Conservation (phyloP, 768 basidiomycete genomes). For the Leccinum variicolor region DNA sequence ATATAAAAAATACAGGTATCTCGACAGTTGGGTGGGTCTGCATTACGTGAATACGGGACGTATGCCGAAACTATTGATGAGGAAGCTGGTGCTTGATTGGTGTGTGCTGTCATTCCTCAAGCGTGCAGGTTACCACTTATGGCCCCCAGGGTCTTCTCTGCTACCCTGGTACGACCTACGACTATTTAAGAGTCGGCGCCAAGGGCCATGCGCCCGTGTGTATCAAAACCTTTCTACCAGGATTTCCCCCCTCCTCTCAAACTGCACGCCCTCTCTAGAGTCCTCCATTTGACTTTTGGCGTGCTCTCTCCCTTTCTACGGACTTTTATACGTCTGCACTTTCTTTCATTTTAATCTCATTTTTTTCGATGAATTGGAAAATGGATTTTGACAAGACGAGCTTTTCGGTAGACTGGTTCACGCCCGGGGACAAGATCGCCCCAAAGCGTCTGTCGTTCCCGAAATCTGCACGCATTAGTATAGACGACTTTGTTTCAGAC, state of each 20-base stretch:
- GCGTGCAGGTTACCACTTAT: conserved; percentile 11
- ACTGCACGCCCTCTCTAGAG: neutral
- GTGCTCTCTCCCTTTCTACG: neutral
- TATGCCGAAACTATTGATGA: conserved; percentile 7
- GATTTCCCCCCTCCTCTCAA: conserved; percentile 2
- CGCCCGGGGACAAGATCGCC: conserved; percentile 25
- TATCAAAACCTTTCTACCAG: conserved; percentile 1
- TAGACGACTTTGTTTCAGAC: conserved; percentile 29
- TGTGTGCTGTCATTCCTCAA: conserved; percentile 1
- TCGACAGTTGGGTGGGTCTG: neutral
- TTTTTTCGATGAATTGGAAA: conserved; percentile 9
- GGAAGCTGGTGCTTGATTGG: conserved; percentile 4
- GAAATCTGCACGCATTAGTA: conserved; percentile 31
- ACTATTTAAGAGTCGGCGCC: conserved; percentile 16
- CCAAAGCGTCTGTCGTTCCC: conserved; percentile 31
- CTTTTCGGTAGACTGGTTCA: conserved; percentile 31
- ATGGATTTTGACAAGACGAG: conserved; percentile 34
- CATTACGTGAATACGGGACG: neutral
- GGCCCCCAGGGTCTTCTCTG: conserved; percentile 11
- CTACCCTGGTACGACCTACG: conserved; percentile 10
- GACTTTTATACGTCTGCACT: conserved; percentile 3
- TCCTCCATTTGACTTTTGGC: neutral
- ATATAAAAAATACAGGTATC: neutral
- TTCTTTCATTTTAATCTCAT: conserved; percentile 5
- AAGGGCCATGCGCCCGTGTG: neutral